Percentiles rank a stretch among this genome's conserved stretches.
Evolutionary conservation across 140 eudicot genomes (phyloP).

Genomic region (Ambrosia hybrid): DNA sequence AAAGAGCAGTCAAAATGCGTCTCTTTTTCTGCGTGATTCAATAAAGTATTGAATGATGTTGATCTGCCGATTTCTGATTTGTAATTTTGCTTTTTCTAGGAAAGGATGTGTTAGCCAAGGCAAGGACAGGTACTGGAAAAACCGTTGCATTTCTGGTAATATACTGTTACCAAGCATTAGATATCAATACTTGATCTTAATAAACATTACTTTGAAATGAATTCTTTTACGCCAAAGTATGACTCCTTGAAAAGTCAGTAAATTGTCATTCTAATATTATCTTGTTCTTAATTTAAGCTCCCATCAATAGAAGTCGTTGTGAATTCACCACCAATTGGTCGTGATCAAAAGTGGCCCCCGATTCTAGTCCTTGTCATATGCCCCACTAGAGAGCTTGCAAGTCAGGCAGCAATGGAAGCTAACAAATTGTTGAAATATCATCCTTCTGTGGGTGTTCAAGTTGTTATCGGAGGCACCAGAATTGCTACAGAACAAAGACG

Average conservation of each 20-base stretch:
- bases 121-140: slow-evolving; percentile 98
- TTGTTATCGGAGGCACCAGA: slow-evolving; percentile 95
- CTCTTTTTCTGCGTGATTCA: background rate
- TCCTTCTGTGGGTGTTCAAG: slow-evolving; percentile 94
- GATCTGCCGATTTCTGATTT: background rate
- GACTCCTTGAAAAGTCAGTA: background rate
- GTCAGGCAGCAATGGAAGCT: slow-evolving; percentile 95
- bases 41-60: background rate
- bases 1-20: background rate
- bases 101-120: slow-evolving; percentile 97
- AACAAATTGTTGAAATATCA: slow-evolving; percentile 75
- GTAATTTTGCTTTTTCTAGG: slow-evolving; percentile 43
- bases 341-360: slow-evolving; percentile 82
- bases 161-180: background rate
- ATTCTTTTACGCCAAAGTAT: background rate
- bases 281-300: slow-evolving; percentile 56
- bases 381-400: slow-evolving; percentile 96
- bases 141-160: slow-evolving; percentile 97
- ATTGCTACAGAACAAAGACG: slow-evolving; percentile 84
- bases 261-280: slow-evolving; percentile 3
- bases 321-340: slow-evolving; percentile 53
- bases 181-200: too few species aligned
- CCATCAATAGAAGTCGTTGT: slow-evolving; percentile 84
- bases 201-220: too few species aligned
- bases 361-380: slow-evolving; percentile 81